Evolutionary conservation across 108 stramenopile species (phyloP).

Genomic region (Nitzschia palea): DNA sequence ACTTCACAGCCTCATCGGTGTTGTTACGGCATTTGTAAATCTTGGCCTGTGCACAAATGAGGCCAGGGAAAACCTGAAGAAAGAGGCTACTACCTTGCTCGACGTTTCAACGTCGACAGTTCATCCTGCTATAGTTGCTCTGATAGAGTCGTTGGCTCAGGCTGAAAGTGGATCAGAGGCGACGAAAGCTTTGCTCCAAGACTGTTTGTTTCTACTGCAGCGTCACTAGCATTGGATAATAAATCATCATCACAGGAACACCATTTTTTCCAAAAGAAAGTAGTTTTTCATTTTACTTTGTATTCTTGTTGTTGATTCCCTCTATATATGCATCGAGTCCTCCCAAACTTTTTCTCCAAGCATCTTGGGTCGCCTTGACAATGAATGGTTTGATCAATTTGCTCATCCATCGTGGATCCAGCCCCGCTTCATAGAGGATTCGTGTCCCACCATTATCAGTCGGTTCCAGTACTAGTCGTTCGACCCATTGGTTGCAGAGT

Average conservation of each 20-base stretch:
- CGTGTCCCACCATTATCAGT: background rate
- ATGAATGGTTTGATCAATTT: background rate
- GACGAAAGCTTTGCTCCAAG: background rate
- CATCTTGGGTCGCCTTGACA: background rate
- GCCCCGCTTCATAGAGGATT: background rate
- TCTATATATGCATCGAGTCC: constrained; percentile 9
- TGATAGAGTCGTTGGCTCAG: background rate
- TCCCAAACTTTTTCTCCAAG: constrained; percentile 3
- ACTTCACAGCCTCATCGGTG: constrained; percentile 25
- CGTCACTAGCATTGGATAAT: too few species aligned
- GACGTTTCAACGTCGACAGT: background rate
- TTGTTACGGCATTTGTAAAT: constrained; percentile 5
- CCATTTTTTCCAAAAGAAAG: background rate
- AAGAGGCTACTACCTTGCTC: background rate
- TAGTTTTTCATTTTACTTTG: background rate
- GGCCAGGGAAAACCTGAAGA: background rate
- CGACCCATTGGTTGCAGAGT: background rate
- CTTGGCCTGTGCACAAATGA: background rate
- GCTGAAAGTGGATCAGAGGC: background rate
- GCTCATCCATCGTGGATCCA: background rate
- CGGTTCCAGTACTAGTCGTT: constrained; percentile 4
- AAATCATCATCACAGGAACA: background rate
- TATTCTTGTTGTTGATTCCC: background rate
- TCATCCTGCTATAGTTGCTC: constrained; percentile 1
- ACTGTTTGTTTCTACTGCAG: constrained; percentile 1